Evolutionary conservation across 108 stramenopile species (phyloP).

Genomic region (Epipyxis sp.): DNA sequence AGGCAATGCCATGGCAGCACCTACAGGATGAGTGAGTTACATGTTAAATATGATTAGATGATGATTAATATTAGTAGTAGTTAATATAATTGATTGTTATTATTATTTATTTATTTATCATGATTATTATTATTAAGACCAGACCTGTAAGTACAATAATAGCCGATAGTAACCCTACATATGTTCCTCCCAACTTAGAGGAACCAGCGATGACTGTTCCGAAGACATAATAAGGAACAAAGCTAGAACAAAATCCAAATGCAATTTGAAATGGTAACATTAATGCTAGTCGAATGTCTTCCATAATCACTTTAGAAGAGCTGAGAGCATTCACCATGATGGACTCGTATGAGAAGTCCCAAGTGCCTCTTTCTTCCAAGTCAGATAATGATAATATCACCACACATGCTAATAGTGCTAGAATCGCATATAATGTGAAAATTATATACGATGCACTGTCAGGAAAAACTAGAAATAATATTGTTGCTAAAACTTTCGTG

Average conservation of each 20-base stretch:
- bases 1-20: constrained; percentile 4
- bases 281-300: neutral
- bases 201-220: constrained; percentile 23
- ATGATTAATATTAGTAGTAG: too few relatives aligned
- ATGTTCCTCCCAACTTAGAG: neutral
- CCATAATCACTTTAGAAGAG: neutral
- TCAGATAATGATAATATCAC: neutral
- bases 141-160: constrained; percentile 24
- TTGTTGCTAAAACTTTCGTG: constrained; percentile 14
- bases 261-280: constrained; percentile 14
- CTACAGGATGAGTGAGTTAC: too few relatives aligned
- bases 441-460: neutral
- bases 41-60: too few relatives aligned
- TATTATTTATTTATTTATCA: too few relatives aligned
- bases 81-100: too few relatives aligned
- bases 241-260: constrained; percentile 18
- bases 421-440: constrained; percentile 1
- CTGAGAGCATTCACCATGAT: neutral
- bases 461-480: neutral
- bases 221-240: constrained; percentile 25
- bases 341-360: neutral
- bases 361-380: neutral
- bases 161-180: constrained; percentile 3
- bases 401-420: neutral
- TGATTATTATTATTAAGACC: too few relatives aligned